These are phyloP conservation scores for Biscogniauxia mediterranea DNA, from an alignment of 2,329 filamentous ascomycete species.

Conservation along the genomic window DNA sequence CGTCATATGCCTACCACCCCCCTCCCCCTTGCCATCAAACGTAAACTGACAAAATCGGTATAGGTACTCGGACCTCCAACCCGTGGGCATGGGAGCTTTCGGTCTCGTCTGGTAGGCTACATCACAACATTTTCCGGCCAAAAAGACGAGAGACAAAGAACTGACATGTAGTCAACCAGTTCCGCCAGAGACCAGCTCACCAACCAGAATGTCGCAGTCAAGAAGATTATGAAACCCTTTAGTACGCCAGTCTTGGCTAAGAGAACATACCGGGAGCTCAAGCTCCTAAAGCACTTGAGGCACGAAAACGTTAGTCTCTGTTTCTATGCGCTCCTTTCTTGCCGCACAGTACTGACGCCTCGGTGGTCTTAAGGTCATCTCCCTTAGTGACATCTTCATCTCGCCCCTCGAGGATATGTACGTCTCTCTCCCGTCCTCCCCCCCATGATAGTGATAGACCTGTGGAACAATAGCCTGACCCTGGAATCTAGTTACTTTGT, in stretches of 20 bases:
- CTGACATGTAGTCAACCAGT: constrained; percentile 47
- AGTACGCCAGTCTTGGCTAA: constrained; percentile 98
- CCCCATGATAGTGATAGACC: not conserved
- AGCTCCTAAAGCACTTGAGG: constrained; percentile 91
- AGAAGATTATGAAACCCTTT: constrained; percentile 99
- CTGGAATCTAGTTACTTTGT: constrained; percentile 76
- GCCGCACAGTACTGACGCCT: constrained; percentile 11
- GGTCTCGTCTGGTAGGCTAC: constrained; percentile 85
- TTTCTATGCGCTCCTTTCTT: not conserved
- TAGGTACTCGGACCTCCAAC: constrained; percentile 96
- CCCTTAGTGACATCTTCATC: constrained; percentile 98
- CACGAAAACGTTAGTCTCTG: constrained; percentile 80
- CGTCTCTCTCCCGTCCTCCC: constrained; percentile 29
- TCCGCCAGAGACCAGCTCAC: constrained; percentile 98
- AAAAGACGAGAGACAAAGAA: not conserved
- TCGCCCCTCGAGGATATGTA: constrained; percentile 98
- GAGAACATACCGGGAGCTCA: constrained; percentile 95
- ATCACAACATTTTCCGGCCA: constrained; percentile 11
- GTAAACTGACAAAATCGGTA: constrained; percentile 10
- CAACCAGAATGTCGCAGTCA: constrained; percentile 92
- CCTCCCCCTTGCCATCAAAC: constrained; percentile 9
- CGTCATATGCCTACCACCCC: too few relatives aligned
- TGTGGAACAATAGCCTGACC: constrained; percentile 19
- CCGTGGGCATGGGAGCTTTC: constrained; percentile 98
- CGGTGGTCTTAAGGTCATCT: constrained; percentile 70